phyloP scores from a whole-genome alignment of 2,329 filamentous ascomycete genomes.

The Xylariaceae sp. region DNA sequence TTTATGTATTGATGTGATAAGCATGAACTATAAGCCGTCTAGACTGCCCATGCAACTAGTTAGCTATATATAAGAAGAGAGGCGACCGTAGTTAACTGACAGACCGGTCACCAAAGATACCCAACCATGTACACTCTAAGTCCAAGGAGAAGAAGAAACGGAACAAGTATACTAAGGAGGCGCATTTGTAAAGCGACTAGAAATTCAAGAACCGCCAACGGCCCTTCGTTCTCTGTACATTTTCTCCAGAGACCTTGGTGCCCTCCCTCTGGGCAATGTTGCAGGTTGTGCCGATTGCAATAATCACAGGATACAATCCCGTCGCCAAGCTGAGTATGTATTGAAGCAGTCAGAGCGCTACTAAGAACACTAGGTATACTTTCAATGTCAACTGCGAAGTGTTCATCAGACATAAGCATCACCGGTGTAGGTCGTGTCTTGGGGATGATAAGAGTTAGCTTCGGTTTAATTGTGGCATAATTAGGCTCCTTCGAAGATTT shows the following conservation, averaged over 20 bases:
- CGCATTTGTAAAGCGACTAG: slow-evolving; percentile 25
- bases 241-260: slow-evolving; percentile 9
- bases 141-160: slow-evolving; percentile 20
- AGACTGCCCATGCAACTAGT: too few relatives aligned
- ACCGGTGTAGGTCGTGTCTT: background rate
- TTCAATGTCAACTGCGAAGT: slow-evolving; percentile 15
- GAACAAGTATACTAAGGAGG: slow-evolving; percentile 22
- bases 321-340: background rate
- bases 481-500: background rate
- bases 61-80: background rate
- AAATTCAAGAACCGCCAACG: slow-evolving; percentile 17
- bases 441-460: slow-evolving; percentile 14
- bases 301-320: slow-evolving; percentile 21
- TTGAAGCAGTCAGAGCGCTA: background rate
- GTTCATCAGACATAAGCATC: background rate
- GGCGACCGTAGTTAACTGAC: background rate
- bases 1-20: too few relatives aligned
- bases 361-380: background rate
- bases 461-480: slow-evolving; percentile 23
- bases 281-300: slow-evolving; percentile 20
- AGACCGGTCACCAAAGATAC: background rate
- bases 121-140: slow-evolving; percentile 17
- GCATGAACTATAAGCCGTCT: too few relatives aligned
- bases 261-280: slow-evolving; percentile 11
- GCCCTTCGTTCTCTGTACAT: slow-evolving; percentile 12